Conservation (phyloP, 257 asterid genomes). For the Solanum peruvianum region DNA sequence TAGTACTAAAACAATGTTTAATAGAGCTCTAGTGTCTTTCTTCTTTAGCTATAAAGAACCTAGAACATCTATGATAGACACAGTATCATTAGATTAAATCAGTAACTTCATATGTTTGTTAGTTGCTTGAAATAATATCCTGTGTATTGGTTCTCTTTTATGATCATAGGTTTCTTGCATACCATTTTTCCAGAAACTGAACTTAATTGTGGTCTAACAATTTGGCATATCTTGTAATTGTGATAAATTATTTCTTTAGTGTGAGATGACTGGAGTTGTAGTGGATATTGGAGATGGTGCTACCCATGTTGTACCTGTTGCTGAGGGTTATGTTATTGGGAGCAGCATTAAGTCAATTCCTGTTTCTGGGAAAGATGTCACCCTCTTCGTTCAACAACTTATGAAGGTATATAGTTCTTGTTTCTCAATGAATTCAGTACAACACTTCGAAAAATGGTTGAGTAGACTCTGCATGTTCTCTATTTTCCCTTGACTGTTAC, state of each 20-base stretch:
- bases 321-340: constrained; percentile 96
- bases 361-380: constrained; percentile 75
- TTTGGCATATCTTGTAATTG: constrained; percentile 1
- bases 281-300: constrained; percentile 98
- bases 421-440: neutral
- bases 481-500: neutral
- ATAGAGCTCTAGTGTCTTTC: neutral
- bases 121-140: neutral
- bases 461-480: neutral
- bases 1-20: neutral
- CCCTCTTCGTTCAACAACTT: constrained; percentile 80
- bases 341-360: constrained; percentile 96
- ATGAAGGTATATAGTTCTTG: constrained; percentile 49
- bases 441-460: neutral
- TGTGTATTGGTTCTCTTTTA: neutral
- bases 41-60: neutral
- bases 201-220: neutral
- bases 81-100: neutral
- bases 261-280: constrained; percentile 99
- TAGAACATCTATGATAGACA: neutral
- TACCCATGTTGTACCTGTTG: constrained; percentile 96
- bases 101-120: neutral
- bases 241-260: constrained; percentile 33
- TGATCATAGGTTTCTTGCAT: neutral
- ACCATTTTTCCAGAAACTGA: neutral